Evolutionary conservation across 768 basidiomycete genomes (phyloP).

Genomic region (Serendipita sp.): DNA sequence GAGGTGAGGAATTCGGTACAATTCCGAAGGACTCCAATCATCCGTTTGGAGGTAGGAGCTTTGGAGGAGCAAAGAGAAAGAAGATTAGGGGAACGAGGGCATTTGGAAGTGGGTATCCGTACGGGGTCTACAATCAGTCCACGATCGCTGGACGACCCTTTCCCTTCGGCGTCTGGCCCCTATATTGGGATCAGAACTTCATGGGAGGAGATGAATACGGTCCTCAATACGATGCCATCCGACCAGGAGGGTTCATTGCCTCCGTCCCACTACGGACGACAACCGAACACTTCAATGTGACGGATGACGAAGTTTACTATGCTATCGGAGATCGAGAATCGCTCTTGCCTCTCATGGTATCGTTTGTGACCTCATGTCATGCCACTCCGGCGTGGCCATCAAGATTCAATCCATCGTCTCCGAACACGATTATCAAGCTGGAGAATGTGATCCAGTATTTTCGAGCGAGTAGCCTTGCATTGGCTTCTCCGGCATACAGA

Average conservation of each 20-base stretch:
- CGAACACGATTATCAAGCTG: too few relatives aligned
- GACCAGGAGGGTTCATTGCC: neutral
- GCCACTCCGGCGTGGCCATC: too few relatives aligned
- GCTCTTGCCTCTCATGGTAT: too few relatives aligned
- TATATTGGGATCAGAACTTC: neutral
- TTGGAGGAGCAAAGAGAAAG: neutral
- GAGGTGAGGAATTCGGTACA: neutral
- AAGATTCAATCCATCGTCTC: too few relatives aligned
- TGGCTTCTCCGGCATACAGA: too few relatives aligned
- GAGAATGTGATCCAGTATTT: too few relatives aligned
- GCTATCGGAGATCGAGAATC: too few relatives aligned
- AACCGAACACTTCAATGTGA: neutral
- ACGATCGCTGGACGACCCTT: neutral
- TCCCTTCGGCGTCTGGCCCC: neutral
- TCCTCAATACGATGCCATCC: neutral
- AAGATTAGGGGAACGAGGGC: neutral
- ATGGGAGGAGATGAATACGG: neutral
- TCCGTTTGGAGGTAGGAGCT: neutral
- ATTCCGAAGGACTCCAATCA: neutral
- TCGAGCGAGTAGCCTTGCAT: too few relatives aligned
- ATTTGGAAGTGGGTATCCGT: slow-evolving; percentile 4
- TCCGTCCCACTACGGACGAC: neutral
- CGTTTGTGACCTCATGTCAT: too few relatives aligned
- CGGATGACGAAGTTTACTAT: too few relatives aligned
- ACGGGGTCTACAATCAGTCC: neutral